Conservation (phyloP, 192 early-diverging fungal species). For the Coemansia asiatica region DNA sequence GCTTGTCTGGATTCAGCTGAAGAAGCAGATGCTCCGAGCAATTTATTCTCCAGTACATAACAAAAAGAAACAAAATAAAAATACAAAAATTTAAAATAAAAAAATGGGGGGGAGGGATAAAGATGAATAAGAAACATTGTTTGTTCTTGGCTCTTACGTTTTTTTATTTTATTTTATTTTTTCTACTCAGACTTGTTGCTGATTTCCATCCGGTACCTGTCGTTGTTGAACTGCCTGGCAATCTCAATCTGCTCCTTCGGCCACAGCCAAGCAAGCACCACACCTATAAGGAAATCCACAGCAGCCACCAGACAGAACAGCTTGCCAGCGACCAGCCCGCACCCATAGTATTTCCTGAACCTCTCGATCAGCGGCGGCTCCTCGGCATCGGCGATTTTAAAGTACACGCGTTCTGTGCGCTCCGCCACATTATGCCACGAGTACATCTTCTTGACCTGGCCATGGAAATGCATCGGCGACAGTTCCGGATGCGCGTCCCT, state of each 20-base stretch:
- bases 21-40: constrained; percentile 48
- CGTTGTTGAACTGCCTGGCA: constrained; percentile 60
- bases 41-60: constrained; percentile 54
- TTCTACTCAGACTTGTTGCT: not conserved
- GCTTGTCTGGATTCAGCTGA: constrained; percentile 12
- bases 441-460: constrained; percentile 89
- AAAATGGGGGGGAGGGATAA: not conserved
- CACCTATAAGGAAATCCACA: constrained; percentile 78
- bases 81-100: not conserved
- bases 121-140: not conserved
- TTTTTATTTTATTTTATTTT: not conserved
- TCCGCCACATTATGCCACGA: constrained; percentile 95
- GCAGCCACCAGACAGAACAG: constrained; percentile 88
- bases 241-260: constrained; percentile 71
- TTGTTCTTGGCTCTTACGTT: not conserved
- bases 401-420: constrained; percentile 85
- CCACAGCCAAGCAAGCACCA: constrained; percentile 79
- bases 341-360: constrained; percentile 79
- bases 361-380: constrained; percentile 76
- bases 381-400: constrained; percentile 64
- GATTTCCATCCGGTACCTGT: constrained; percentile 3
- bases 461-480: constrained; percentile 71
- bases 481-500: constrained; percentile 59
- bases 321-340: constrained; percentile 88
- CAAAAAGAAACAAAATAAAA: not conserved